Percentiles rank a stretch among this genome's conserved stretches.
phyloP scores from a whole-genome alignment of 179 eudicot species.

The Spinacia oleracea region DNA sequence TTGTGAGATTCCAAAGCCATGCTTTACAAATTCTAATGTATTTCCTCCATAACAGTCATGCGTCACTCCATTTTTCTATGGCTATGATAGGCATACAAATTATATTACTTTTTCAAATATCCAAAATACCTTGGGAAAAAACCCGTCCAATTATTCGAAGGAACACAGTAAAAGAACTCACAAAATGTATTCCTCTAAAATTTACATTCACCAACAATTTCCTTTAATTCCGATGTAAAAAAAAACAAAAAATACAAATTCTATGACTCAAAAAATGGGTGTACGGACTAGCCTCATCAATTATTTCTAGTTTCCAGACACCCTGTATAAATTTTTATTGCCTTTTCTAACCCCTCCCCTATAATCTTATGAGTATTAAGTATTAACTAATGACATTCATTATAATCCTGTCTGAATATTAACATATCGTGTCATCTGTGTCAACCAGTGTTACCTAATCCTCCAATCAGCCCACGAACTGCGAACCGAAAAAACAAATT shows the following conservation, averaged over 20 bases:
- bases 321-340: slow-evolving; percentile 15
- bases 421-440: slow-evolving; percentile 1
- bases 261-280: slow-evolving; percentile 21
- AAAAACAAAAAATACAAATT: slow-evolving; percentile 10
- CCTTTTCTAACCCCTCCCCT: neutral
- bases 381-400: neutral
- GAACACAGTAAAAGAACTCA: neutral
- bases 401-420: slow-evolving; percentile 5
- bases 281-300: neutral
- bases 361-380: neutral
- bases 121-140: too few species aligned
- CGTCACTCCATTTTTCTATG: too few species aligned
- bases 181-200: slow-evolving; percentile 5
- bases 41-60: neutral
- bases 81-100: neutral
- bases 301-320: slow-evolving; percentile 10
- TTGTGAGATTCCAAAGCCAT: neutral
- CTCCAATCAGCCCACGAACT: too few species aligned
- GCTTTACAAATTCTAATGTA: neutral
- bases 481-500: too few species aligned
- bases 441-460: too few species aligned
- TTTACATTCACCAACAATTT: slow-evolving; percentile 20
- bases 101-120: too few species aligned
- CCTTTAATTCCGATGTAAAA: slow-evolving; percentile 6
- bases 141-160: too few species aligned